Base-by-base conservation (phyloP, 2,329 filamentous ascomycete species). In the Nemania bipapillata region DNA sequence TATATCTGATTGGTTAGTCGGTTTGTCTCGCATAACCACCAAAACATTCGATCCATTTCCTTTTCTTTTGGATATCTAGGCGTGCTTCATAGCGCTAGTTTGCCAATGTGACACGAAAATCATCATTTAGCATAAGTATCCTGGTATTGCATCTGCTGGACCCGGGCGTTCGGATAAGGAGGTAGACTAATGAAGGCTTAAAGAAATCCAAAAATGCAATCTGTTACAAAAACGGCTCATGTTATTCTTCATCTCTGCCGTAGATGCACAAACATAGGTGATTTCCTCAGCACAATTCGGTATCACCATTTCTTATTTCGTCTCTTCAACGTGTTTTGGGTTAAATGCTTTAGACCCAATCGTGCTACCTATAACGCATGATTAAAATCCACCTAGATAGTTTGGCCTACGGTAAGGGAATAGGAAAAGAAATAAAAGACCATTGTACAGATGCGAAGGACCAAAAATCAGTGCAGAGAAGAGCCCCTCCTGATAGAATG, bases 81-180 rank as follows among this genome's bases (percentile, higher is more conserved):
- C 22, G 22, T 50, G 22, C 47, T 28, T 28, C 22, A 26, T 24
- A 11, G 20, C n/a, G 11, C 4, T 26, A n/a, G 26, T 15, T 9
- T 30, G 24, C n/a, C 32, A n/a, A 42, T 26, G 65, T 28, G 45
- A 57, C 40, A 45, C 28, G 40, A n/a, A 32, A 30, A 32, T 42
- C 5, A 30, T 54, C 30, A 42, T 53, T 53, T 24, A 53, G 45
- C 37, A 24, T 24, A 49, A 12, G 45, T 54, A n/a, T 65, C 26
- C 40, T 47, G 28, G 52, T 52, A 47, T 54, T 35, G 61, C 55
- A 42, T 52, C 30, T 35, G 40, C 52, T 24, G 26, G 30, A 61
- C 56, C 56, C 66, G 47, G 47, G 45, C 26, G 45, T 57, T 45
- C 52, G 57, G 66, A 24, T 58, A 57, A 17, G 61, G 56, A 62